Percentiles rank a stretch among this genome's conserved stretches.
Conservation (phyloP, 2,329 filamentous ascomycete species). For the Myriosclerotinia curreyana region DNA sequence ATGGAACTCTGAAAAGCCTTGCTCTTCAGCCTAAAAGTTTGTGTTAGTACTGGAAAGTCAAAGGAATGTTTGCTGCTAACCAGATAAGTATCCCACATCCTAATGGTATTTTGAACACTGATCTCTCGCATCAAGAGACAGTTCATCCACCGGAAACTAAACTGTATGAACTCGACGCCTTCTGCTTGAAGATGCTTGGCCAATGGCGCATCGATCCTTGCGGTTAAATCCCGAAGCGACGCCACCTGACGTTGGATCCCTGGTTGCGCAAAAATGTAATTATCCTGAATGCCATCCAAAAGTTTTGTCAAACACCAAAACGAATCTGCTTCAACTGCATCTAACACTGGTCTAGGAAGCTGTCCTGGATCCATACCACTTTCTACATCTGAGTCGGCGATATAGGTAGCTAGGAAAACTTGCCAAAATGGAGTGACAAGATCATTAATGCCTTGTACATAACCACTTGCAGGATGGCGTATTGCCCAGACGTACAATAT, state of each 20-base stretch:
- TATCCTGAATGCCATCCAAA: constrained; percentile 97
- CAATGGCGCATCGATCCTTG: constrained; percentile 78
- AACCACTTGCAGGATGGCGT: constrained; percentile 92
- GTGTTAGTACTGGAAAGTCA: constrained; percentile 10
- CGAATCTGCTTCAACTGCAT: constrained; percentile 94
- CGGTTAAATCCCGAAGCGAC: constrained; percentile 83
- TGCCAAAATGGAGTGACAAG: constrained; percentile 98
- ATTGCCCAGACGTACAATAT: constrained; percentile 98
- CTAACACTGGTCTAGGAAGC: constrained; percentile 81
- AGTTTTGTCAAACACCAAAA: constrained; percentile 99
- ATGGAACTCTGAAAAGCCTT: constrained; percentile 97
- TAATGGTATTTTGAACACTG: constrained; percentile 90
- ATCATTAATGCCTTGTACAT: constrained; percentile 98
- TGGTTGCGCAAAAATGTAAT: constrained; percentile 96
- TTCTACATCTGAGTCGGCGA: constrained; percentile 89
- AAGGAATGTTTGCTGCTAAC: constrained; percentile 50
- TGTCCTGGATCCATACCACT: constrained; percentile 96
- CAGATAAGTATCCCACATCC: constrained; percentile 99
- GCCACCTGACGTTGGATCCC: constrained; percentile 93
- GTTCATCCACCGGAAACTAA: constrained; percentile 99
- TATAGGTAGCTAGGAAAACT: constrained; percentile 91
- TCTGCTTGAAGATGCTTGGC: constrained; percentile 88
- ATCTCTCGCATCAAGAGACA: constrained; percentile 97
- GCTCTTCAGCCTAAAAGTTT: constrained; percentile 76
- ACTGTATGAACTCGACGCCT: constrained; percentile 97